A percentile compares a stretch with the other conserved stretches of the same genome.
phyloP scores from a whole-genome alignment of 2,329 filamentous ascomycete genomes.

The Mycocentrospora acerina region DNA sequence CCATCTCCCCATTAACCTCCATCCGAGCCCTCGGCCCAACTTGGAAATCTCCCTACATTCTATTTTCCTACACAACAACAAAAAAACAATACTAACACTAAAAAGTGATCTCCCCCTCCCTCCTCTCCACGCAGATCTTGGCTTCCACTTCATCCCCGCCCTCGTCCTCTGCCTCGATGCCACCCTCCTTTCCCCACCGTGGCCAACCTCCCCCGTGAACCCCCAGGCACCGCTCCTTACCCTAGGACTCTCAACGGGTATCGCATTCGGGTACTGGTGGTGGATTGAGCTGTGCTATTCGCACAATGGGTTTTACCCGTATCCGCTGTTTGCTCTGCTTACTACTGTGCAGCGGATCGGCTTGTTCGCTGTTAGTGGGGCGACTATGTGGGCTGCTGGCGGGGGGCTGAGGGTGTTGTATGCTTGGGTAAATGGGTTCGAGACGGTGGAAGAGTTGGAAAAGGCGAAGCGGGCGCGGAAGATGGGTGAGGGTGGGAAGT shows the following conservation, averaged over 20 bases:
- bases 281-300: slow-evolving; percentile 75
- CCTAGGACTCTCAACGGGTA: slow-evolving; percentile 56
- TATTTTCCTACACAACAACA: not conserved
- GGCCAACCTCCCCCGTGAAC: slow-evolving; percentile 56
- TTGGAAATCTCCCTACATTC: too few relatives aligned
- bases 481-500: slow-evolving; percentile 19
- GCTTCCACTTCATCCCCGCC: slow-evolving; percentile 57
- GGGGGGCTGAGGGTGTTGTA: slow-evolving; percentile 70
- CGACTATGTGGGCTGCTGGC: slow-evolving; percentile 71
- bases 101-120: slow-evolving; percentile 33
- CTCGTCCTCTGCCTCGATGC: slow-evolving; percentile 66
- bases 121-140: slow-evolving; percentile 53
- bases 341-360: slow-evolving; percentile 64
- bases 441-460: slow-evolving; percentile 22
- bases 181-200: slow-evolving; percentile 70
- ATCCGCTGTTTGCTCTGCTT: slow-evolving; percentile 76
- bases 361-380: slow-evolving; percentile 69
- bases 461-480: slow-evolving; percentile 20
- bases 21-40: not conserved
- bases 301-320: slow-evolving; percentile 75
- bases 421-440: slow-evolving; percentile 61
- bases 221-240: slow-evolving; percentile 55
- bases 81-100: not conserved
- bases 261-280: slow-evolving; percentile 71
- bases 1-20: not conserved